Base-by-base conservation (phyloP, 495 filamentous ascomycete species). In the Talaromyces proteolyticus region DNA sequence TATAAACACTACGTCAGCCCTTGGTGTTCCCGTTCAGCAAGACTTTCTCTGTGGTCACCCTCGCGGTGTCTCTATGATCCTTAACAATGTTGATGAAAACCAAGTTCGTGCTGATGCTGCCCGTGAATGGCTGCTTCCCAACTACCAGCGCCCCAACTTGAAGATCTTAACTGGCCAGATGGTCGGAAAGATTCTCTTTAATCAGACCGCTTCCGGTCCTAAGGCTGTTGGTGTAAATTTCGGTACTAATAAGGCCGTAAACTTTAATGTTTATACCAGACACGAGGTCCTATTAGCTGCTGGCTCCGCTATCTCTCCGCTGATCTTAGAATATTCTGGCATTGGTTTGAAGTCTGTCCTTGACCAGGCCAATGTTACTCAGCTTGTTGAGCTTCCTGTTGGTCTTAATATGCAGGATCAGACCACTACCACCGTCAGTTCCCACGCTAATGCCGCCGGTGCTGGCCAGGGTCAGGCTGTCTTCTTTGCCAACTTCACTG, bases 261-360 rank as follows among this genome's bases (percentile, higher is more conserved):
- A 59, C 16, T 62, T 67, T 52, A 57, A 62, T 14, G 67, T 66
- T 20, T 55, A 49, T 17, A 69, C 67, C 7, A 61, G 61, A 16
- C 65, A 65, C 20, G 79, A 83, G 51, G 75, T 81, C 24, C 75
- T 83, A 46, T 49, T 83, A 25, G 67, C 77, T 1, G 77, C 76
- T 14, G 79, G 79, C 21, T 66, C 75, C 17, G 67, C 75, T 50
- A 73, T 79, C 61, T 72, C 76, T 0, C 79, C 79, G 1, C 71
- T 75, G 47, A 70, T 82, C 40, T 53, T 76, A 2, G 66, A 74
- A 38, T 51, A 73, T 24, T 68, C 70, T 25, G 72, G 72, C n/a
- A 65, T 76, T 46, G 72, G 70, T n/a, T 52, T 40, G 42, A 59
- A 57, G 45, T 47, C 47, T 3, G 56, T 66, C 3, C 54, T 79